Evolutionary conservation across 495 filamentous ascomycete genomes (phyloP).

Genomic region (Xylaria flabelliformis): DNA sequence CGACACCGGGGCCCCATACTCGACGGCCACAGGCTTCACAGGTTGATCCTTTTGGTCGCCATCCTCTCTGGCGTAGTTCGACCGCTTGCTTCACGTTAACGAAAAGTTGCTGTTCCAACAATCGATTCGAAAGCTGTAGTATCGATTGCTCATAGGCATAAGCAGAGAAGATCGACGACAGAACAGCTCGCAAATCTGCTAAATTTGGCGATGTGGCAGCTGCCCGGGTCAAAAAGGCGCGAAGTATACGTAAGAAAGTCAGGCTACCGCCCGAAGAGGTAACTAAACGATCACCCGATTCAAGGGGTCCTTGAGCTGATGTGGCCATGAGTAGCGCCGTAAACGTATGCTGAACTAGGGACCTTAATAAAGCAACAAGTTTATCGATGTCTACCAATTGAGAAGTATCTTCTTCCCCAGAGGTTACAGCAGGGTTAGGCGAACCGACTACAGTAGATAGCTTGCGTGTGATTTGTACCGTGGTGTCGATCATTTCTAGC

Average conservation of each 20-base stretch:
- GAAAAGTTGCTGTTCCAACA: slow-evolving; percentile 91
- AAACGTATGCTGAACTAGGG: slow-evolving; percentile 87
- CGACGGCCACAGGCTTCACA: slow-evolving; percentile 86
- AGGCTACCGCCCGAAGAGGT: slow-evolving; percentile 59
- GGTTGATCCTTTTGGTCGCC: slow-evolving; percentile 82
- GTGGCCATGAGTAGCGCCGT: slow-evolving; percentile 83
- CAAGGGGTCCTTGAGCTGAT: slow-evolving; percentile 46
- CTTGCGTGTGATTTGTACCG: slow-evolving; percentile 80
- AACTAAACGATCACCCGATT: slow-evolving; percentile 42
- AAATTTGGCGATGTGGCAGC: slow-evolving; percentile 82
- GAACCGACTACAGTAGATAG: slow-evolving; percentile 45
- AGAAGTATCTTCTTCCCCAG: slow-evolving; percentile 33
- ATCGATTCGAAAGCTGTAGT: slow-evolving; percentile 78
- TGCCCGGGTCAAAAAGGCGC: slow-evolving; percentile 86
- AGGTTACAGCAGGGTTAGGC: slow-evolving; percentile 23
- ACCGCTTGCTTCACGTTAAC: slow-evolving; percentile 78
- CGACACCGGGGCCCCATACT: slow-evolving; percentile 89
- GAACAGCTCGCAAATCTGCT: slow-evolving; percentile 81
- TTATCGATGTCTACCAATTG: slow-evolving; percentile 55
- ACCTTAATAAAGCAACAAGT: slow-evolving; percentile 69
- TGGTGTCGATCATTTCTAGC: slow-evolving; percentile 86
- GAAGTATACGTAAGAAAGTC: slow-evolving; percentile 87
- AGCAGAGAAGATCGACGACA: slow-evolving; percentile 89
- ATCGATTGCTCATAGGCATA: slow-evolving; percentile 94
- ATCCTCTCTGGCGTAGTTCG: slow-evolving; percentile 80